A percentile compares a stretch with the other conserved stretches of the same genome.
Evolutionary conservation across 202 grass and related monocot genomes (phyloP).

Genomic region (Dendrocalamus latiflorus): DNA sequence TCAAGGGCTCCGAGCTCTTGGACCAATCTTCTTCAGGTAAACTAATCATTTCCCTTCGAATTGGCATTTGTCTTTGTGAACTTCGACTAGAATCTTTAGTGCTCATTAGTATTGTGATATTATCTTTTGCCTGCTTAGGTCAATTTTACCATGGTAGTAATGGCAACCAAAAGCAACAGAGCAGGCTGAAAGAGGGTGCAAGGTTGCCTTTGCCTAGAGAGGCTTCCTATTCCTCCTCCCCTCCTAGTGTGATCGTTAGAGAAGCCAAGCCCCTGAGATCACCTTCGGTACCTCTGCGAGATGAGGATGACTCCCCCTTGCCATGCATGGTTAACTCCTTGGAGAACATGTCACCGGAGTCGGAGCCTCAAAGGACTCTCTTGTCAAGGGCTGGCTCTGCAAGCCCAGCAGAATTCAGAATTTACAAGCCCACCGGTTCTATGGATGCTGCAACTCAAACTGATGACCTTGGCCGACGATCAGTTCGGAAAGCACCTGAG

Average conservation of each 20-base stretch:
- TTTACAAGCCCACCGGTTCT: conserved; percentile 43
- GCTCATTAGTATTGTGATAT: neutral
- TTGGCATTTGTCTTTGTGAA: neutral
- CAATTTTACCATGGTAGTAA: conserved; percentile 35
- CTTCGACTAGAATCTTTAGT: neutral
- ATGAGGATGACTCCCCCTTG: conserved; percentile 54
- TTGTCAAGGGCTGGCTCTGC: conserved; percentile 28
- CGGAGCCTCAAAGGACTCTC: conserved; percentile 17
- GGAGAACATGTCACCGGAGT: conserved; percentile 38
- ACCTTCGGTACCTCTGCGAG: conserved; percentile 36
- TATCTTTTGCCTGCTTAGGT: conserved; percentile 31
- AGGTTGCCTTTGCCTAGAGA: conserved; percentile 41
- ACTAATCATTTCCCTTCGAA: neutral
- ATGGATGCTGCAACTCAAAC: conserved; percentile 86
- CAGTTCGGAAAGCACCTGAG: conserved; percentile 1
- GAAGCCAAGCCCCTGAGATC: conserved; percentile 40
- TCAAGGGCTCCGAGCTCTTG: conserved; percentile 88
- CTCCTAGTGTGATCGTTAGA: conserved; percentile 43
- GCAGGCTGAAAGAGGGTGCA: conserved; percentile 32
- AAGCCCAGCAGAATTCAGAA: conserved; percentile 34
- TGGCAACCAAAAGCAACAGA: conserved; percentile 48
- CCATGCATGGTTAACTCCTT: conserved; percentile 23
- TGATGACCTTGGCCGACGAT: conserved; percentile 43
- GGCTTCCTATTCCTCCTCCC: conserved; percentile 58
- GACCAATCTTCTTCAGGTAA: conserved; percentile 70